phyloP scores from a whole-genome alignment of 2,329 filamentous ascomycete genomes.

The Fusarium continuum region DNA sequence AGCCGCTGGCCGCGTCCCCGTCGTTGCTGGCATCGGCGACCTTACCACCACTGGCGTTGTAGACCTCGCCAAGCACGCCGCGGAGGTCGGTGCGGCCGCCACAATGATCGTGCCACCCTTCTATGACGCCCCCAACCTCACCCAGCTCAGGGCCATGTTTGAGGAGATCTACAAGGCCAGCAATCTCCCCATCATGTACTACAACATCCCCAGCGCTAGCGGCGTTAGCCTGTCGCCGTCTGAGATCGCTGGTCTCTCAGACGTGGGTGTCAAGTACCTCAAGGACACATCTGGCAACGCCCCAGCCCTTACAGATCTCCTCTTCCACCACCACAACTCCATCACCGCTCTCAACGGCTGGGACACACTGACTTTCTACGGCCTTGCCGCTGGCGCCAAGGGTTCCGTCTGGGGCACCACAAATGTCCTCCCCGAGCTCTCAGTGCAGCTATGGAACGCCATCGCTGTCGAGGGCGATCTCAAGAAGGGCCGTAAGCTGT shows the following conservation, averaged over 20 bases:
- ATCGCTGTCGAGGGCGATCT: constrained; percentile 52
- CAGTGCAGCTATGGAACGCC: constrained; percentile 57
- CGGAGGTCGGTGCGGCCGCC: constrained; percentile 50
- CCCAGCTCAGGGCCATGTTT: constrained; percentile 49
- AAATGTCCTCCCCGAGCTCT: constrained; percentile 60
- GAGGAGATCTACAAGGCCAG: constrained; percentile 52
- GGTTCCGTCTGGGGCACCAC: constrained; percentile 62
- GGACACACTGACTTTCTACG: constrained; percentile 64
- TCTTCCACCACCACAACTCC: constrained; percentile 52
- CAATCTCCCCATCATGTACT: constrained; percentile 58
- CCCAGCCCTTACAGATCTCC: constrained; percentile 58
- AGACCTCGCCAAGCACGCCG: constrained; percentile 44
- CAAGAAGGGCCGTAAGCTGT: constrained; percentile 55
- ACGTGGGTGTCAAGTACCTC: constrained; percentile 59
- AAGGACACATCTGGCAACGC: constrained; percentile 64
- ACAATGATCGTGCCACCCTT: constrained; percentile 61
- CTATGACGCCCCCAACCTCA: constrained; percentile 56
- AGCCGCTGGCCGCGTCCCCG: constrained; percentile 52
- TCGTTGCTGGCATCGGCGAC: constrained; percentile 56
- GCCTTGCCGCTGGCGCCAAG: constrained; percentile 58
- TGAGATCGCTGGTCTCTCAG: constrained; percentile 55
- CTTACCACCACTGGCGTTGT: constrained; percentile 50
- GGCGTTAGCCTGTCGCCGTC: constrained; percentile 53
- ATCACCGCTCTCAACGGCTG: constrained; percentile 63
- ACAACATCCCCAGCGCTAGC: constrained; percentile 60